Conservation (phyloP, 2,329 filamentous ascomycete genomes). For the Pyrenochaeta sp. region DNA sequence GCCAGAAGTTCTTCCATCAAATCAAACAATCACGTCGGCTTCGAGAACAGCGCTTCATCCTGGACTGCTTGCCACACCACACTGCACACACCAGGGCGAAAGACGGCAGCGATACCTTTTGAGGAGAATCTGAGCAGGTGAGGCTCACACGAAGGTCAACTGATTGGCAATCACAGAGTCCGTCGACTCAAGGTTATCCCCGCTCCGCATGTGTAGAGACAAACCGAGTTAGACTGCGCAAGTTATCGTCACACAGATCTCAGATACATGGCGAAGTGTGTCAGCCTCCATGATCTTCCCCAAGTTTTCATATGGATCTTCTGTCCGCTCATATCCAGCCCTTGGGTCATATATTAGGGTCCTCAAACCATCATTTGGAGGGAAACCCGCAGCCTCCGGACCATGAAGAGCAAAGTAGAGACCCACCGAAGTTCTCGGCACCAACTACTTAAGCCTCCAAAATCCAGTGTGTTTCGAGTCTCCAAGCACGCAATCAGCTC, state of each 20-base stretch:
- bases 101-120: background rate
- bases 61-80: background rate
- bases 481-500: constrained; percentile 8
- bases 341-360: constrained; percentile 10
- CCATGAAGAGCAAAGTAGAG: constrained; percentile 7
- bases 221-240: constrained; percentile 3
- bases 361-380: constrained; percentile 7
- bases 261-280: constrained; percentile 3
- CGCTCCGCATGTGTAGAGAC: background rate
- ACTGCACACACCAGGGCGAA: background rate
- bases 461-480: background rate
- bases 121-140: background rate
- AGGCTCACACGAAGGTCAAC: too few relatives aligned
- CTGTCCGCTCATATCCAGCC: constrained; percentile 8
- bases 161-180: background rate
- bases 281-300: constrained; percentile 3
- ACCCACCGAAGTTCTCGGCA: background rate
- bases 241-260: constrained; percentile 11
- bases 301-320: constrained; percentile 13
- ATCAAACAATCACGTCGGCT: background rate
- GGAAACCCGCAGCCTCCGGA: constrained; percentile 3
- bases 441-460: constrained; percentile 13
- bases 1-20: constrained; percentile 1
- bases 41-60: constrained; percentile 1
- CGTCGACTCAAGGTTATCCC: background rate